Percentiles rank a stretch among this genome's conserved stretches.
phyloP scores from a whole-genome alignment of 306 rosid species.

The Calophaca sinica region DNA sequence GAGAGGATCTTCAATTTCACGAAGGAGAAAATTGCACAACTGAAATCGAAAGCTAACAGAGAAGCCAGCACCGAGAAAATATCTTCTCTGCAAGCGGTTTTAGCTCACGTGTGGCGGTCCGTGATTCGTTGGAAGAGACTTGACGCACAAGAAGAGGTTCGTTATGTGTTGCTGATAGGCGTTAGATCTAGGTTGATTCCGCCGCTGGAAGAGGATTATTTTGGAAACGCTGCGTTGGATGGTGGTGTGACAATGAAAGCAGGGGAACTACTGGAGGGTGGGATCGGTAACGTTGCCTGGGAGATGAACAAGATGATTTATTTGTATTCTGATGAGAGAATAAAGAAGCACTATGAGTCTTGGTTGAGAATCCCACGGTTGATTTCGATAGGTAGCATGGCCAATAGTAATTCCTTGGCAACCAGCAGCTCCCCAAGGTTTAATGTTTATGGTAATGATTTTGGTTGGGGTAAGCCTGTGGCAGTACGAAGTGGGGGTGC shows the following conservation, averaged over 20 bases:
- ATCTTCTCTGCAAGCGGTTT: constrained; percentile 60
- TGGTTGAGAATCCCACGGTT: constrained; percentile 48
- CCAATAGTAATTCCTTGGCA: neutral
- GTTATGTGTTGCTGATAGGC: neutral
- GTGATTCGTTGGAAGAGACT: constrained; percentile 33
- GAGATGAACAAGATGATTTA: constrained; percentile 50
- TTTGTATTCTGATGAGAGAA: constrained; percentile 33
- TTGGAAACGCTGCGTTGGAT: constrained; percentile 35
- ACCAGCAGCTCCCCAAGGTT: constrained; percentile 55
- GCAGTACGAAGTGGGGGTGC: constrained; percentile 53
- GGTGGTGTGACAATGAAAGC: constrained; percentile 28
- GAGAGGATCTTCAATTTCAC: constrained; percentile 37
- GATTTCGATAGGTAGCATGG: rapidly evolving
- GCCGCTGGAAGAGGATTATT: constrained; percentile 42
- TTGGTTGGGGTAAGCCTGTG: constrained; percentile 56
- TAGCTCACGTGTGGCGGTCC: constrained; percentile 52
- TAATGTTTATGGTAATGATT: constrained; percentile 55
- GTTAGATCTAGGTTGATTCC: constrained; percentile 48
- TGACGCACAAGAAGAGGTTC: constrained; percentile 22
- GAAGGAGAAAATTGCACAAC: constrained; percentile 37
- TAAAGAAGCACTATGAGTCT: constrained; percentile 7
- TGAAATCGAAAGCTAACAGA: constrained; percentile 52
- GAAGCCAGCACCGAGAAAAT: constrained; percentile 40
- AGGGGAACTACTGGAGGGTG: constrained; percentile 44
- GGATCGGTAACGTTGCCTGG: constrained; percentile 50